These are phyloP conservation scores for Russula dissimulans DNA, from an alignment of 768 basidiomycete species.

Conservation along the genomic window DNA sequence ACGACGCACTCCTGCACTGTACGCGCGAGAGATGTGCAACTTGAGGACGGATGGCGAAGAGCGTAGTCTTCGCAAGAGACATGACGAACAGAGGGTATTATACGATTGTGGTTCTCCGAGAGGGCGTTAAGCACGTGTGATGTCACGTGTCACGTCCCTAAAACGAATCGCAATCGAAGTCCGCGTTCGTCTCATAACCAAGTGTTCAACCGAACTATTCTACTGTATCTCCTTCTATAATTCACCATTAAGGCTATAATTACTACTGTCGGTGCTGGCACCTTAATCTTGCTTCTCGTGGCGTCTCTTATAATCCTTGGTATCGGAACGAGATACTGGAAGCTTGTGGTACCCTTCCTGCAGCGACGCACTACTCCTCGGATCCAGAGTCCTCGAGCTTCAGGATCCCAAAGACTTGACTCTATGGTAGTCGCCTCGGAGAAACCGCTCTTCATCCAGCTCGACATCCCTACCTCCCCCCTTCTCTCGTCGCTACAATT, in stretches of 20 bases:
- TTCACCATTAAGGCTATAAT: slow-evolving; percentile 9
- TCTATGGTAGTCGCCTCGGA: slow-evolving; percentile 1
- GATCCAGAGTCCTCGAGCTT: background rate
- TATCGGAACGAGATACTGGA: slow-evolving; percentile 3
- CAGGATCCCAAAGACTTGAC: background rate
- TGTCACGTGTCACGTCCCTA: background rate
- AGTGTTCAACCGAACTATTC: background rate
- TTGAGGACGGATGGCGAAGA: slow-evolving; percentile 9
- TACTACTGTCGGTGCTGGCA: slow-evolving; percentile 9
- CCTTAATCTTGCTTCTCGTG: slow-evolving; percentile 4
- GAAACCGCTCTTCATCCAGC: slow-evolving; percentile 3
- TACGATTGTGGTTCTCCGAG: background rate
- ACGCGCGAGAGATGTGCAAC: background rate
- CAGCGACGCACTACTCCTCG: background rate
- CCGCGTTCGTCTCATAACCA: too few relatives aligned
- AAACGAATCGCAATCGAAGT: too few relatives aligned
- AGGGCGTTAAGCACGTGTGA: background rate
- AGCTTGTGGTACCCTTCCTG: background rate
- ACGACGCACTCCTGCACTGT: slow-evolving; percentile 25
- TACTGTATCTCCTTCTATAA: background rate
- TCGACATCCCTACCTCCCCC: slow-evolving; percentile 16
- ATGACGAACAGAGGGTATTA: background rate
- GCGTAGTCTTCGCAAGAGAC: slow-evolving; percentile 14
- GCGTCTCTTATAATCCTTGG: slow-evolving; percentile 4
- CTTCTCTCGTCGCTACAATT: slow-evolving; percentile 13